Evolutionary conservation across 148 eudicot species (phyloP).

Genomic region (Dianthus caryophyllus): DNA sequence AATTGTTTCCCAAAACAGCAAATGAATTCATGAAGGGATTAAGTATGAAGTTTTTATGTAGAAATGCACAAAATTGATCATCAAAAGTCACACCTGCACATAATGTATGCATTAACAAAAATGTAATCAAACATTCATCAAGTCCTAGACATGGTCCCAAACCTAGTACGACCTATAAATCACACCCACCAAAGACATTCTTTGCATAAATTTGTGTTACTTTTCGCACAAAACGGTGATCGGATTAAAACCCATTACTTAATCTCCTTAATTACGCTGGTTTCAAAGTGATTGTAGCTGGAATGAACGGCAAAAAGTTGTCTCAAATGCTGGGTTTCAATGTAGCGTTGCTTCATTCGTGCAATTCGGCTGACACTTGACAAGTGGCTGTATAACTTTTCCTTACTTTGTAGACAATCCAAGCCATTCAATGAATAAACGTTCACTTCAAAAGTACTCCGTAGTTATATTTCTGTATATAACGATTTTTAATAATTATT

Average conservation of each 20-base stretch:
- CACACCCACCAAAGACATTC: not conserved
- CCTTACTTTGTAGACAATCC: too few species aligned
- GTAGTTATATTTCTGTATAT: too few species aligned
- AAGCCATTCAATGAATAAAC: too few species aligned
- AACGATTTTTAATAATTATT: too few species aligned
- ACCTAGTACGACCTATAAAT: not conserved
- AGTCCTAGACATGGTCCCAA: not conserved
- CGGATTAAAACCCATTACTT: not conserved
- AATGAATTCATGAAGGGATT: too few species aligned
- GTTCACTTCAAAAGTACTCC: too few species aligned
- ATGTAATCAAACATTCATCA: conserved; percentile 2
- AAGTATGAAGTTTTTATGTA: not conserved
- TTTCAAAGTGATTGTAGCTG: conserved; percentile 17
- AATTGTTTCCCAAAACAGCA: too few species aligned
- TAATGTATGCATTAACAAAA: not conserved
- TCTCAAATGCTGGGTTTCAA: conserved; percentile 11
- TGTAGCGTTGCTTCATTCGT: conserved; percentile 18
- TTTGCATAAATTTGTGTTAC: not conserved
- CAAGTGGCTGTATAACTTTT: conserved; percentile 21
- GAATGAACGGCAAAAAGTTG: conserved; percentile 20
- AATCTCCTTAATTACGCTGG: conserved; percentile 1
- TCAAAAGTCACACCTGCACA: conserved; percentile 6
- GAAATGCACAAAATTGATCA: not conserved
- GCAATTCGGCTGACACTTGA: conserved; percentile 15
- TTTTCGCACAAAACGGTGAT: conserved; percentile 8